Evolutionary conservation across 2,329 filamentous ascomycete species (phyloP), one percentile per base, ranked within the genome.

Genomic region (Fusarium sp.): DNA sequence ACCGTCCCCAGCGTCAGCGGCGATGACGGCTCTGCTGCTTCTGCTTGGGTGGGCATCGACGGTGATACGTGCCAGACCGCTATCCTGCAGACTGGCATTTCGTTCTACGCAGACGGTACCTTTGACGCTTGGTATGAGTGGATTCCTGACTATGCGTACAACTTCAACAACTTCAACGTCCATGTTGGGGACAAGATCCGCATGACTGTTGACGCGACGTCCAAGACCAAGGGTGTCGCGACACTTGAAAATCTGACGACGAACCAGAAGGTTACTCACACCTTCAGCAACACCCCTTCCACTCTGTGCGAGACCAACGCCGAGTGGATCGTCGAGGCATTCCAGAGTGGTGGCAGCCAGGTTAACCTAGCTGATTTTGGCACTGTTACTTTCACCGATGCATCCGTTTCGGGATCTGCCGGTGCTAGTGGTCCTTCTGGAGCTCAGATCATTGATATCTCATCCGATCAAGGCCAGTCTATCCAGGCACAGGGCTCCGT

Each of bases 251-350:
- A 89, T 74, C 69, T 80, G 63, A 81, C 78, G 11, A 87, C 81
- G 3, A 85, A 85, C 43, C 73, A 85, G 71, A 80, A 71, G 6
- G 85, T 85, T 26, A 81, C 80, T 17, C 83, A 89, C 76, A 81
- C 77, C 6, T 83, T 89, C 74, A 77, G 70, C 39, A 79, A 77
- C 51, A 77, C 85, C 48, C 73, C 73, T 4, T 75, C 75, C n/a
- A 64, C 70, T 17, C 80, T 88, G 15, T 85, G 82, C 70, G 80
- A 86, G 70, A 82, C 83, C 69, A 88, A 88, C 62, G 87, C 85
- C 12, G 87, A 89, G 72, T 89, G 86, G 86, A 88, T 89, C 67
- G 85, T 89, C 15, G 86, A 89, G 77, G 76, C 74, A n/a, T 77
- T 77, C 60, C 62, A 69, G 53, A 62, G 73, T 48, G 51, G 61